Percentiles rank a stretch among this genome's conserved stretches.
phyloP scores from a whole-genome alignment of 148 eudicot species.

The Dysphania ambrosioides region DNA sequence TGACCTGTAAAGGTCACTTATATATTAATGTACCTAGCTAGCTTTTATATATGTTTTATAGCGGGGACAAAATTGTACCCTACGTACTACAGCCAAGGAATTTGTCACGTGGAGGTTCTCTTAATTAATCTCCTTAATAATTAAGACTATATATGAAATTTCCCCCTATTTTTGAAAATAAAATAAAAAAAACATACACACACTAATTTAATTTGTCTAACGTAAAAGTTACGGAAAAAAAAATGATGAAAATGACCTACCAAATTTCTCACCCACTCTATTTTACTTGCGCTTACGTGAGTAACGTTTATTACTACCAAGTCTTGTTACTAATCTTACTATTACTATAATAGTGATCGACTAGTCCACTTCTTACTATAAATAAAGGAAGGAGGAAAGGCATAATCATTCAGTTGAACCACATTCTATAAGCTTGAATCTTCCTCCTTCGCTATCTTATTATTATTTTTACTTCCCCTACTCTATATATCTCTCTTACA shows the following conservation, averaged over 20 bases:
- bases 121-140: neutral
- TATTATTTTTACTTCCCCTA: neutral
- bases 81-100: constrained; percentile 3
- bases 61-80: neutral
- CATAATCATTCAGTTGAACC: neutral
- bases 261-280: neutral
- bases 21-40: no score
- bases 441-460: neutral
- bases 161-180: neutral
- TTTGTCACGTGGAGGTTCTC: constrained; percentile 8
- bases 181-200: neutral
- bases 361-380: constrained; percentile 1
- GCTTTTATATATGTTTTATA: neutral
- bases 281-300: neutral
- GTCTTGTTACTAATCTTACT: neutral
- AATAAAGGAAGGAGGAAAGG: neutral
- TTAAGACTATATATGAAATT: constrained; percentile 19
- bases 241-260: neutral
- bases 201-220: no score
- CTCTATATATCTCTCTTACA: no score
- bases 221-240: no score
- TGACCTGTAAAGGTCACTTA: constrained; percentile 3
- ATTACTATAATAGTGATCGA: constrained; percentile 19
- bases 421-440: neutral
- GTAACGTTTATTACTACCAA: neutral